Evolutionary conservation across 1,139 yeast genomes (phyloP), one percentile per base, ranked within the genome.

Genomic region (Pichia norvegensis): DNA sequence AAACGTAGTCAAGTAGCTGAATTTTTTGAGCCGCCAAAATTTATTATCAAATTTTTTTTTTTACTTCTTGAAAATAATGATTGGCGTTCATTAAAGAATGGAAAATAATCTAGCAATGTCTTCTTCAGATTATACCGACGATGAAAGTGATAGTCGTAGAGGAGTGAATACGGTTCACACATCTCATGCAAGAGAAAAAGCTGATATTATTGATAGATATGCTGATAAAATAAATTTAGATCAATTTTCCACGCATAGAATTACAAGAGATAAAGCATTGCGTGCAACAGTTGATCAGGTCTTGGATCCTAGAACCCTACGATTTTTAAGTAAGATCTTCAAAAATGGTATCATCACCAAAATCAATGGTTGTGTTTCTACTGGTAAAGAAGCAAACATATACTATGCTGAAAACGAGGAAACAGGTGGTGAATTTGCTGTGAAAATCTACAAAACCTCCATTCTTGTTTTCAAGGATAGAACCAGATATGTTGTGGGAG

Each of bases 341-440:
- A 85, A 81, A 60, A 81, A 84, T 56, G 95, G 96, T 4, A 74
- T 85, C 14, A 78, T 94, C 29, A 78, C 92, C 9, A 79, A 86
- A 55, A 82, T 94, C 58, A 87, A 90, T 58, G 98, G 98, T 8
- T 92, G 98, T 62, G 75, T 94, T 43, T 81, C 95, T 58, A 94
- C 98, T 0, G 99, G 99, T 38, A 94, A 94, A 64, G 99, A 94
- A 64, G 98, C 98, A 23, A 94, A 94, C 62, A 97, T 94, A 3
- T 94, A 94, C 62, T 96, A 90, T 62, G 97, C 95, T 0, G 79
- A 79, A 55, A 82, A 86, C 47, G 94, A 84, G 49, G 75, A 72
- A 33, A 75, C 70, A 1, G 76, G 65, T 16, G 67, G 65, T 45
- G 88, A 84, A 56, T 81, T 70, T 57, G 98, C 98, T 0, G 86